Percentiles rank a stretch among this genome's conserved stretches.
These are phyloP conservation scores for Millerago galiae DNA, from an alignment of 805 yeast species.

Conservation along the genomic window DNA sequence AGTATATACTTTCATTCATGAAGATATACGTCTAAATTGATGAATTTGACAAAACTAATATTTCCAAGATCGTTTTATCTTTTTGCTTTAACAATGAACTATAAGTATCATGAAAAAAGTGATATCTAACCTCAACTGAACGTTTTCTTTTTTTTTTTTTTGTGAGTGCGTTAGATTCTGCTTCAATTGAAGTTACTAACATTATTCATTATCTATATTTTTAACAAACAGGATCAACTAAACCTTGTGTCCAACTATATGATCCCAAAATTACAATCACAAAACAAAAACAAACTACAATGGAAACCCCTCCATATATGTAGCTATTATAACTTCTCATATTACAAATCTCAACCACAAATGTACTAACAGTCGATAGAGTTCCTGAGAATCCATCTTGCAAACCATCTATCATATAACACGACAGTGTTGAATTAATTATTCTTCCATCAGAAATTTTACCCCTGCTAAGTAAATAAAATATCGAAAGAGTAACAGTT, in stretches of 20 bases:
- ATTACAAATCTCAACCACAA: slow-evolving; percentile 56
- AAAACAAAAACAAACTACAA: slow-evolving; percentile 40
- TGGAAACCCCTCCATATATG: slow-evolving; percentile 43
- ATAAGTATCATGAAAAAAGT: neutral
- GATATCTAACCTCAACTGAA: slow-evolving; percentile 12
- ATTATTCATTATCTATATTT: neutral
- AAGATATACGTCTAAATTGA: slow-evolving; percentile 19
- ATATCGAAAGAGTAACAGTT: slow-evolving; percentile 35
- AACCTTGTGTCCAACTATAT: slow-evolving; percentile 61
- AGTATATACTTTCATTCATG: slow-evolving; percentile 11
- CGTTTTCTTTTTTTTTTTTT: neutral
- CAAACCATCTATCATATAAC: slow-evolving; percentile 50
- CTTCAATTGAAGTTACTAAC: slow-evolving; percentile 1
- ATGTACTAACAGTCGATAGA: slow-evolving; percentile 71
- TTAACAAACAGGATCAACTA: slow-evolving; percentile 21
- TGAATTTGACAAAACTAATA: neutral
- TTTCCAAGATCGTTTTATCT: neutral
- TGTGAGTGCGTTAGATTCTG: slow-evolving; percentile 5
- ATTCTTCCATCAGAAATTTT: slow-evolving; percentile 24
- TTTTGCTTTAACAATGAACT: neutral
- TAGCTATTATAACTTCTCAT: slow-evolving; percentile 34
- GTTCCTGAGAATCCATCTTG: slow-evolving; percentile 67
- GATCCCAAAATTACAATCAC: slow-evolving; percentile 62
- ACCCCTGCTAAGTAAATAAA: slow-evolving; percentile 42
- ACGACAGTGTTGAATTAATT: slow-evolving; percentile 29